A percentile compares a stretch with the other conserved stretches of the same genome.
phyloP scores from a whole-genome alignment of 257 asterid species.

The Cinchona pubescens region DNA sequence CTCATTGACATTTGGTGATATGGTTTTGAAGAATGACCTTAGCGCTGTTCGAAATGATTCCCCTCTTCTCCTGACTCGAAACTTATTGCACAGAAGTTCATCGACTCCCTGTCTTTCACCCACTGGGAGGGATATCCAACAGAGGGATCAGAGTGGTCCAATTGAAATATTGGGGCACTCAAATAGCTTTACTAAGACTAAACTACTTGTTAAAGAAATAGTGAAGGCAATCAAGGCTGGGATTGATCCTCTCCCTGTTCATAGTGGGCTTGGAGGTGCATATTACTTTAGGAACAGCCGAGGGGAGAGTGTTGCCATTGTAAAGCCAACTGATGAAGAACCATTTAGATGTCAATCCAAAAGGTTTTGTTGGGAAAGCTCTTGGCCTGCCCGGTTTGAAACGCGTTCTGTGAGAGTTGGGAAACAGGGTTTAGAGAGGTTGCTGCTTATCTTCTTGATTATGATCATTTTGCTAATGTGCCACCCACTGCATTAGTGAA shows the following conservation, averaged over 20 bases:
- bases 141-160: slow-evolving; percentile 79
- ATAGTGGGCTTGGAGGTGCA: slow-evolving; percentile 95
- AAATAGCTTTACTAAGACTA: slow-evolving; percentile 41
- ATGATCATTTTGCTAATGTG: slow-evolving; percentile 82
- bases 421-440: slow-evolving; percentile 95
- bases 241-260: slow-evolving; percentile 76
- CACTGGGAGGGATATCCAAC: slow-evolving; percentile 74
- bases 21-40: slow-evolving; percentile 82
- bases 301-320: slow-evolving; percentile 90
- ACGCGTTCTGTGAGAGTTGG: slow-evolving; percentile 90
- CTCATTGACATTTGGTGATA: slow-evolving; percentile 81
- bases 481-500: slow-evolving; percentile 93
- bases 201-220: slow-evolving; percentile 72
- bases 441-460: slow-evolving; percentile 91
- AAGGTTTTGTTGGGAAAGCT: slow-evolving; percentile 93
- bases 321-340: slow-evolving; percentile 97
- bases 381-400: slow-evolving; percentile 95
- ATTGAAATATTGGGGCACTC: slow-evolving; percentile 81
- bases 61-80: slow-evolving; percentile 79
- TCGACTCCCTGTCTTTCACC: slow-evolving; percentile 98
- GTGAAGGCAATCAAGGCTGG: slow-evolving; percentile 77
- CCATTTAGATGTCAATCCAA: slow-evolving; percentile 89
- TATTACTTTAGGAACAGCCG: slow-evolving; percentile 71
- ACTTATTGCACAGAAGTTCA: slow-evolving; percentile 80
- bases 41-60: slow-evolving; percentile 81